Conservation (phyloP, 345 rosid genomes). For the Aquilaria yunnanensis region DNA sequence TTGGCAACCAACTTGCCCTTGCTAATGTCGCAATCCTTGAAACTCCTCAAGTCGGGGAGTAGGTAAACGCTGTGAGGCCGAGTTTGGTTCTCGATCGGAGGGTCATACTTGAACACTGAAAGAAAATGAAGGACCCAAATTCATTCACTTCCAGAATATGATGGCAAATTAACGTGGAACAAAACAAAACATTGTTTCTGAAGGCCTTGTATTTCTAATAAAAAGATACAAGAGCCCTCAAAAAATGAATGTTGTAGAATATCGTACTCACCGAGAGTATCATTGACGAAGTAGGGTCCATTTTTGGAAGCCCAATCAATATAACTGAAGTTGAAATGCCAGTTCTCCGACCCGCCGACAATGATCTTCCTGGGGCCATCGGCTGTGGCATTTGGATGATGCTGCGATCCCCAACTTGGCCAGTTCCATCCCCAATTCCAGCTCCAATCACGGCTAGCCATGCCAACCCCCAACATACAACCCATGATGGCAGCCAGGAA, state of each 20-base stretch:
- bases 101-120: constrained; percentile 68
- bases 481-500: constrained; percentile 5
- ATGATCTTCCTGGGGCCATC: constrained; percentile 31
- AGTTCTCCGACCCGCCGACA: constrained; percentile 59
- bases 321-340: constrained; percentile 64
- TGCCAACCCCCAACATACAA: constrained; percentile 16
- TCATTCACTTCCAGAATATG: no score
- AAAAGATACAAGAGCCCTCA: no score
- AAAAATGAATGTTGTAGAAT: no score
- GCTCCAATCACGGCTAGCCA: constrained; percentile 26
- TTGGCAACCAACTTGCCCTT: constrained; percentile 46
- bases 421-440: constrained; percentile 13
- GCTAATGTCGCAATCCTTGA: constrained; percentile 37
- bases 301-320: constrained; percentile 49
- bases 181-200: no score
- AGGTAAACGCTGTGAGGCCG: constrained; percentile 61
- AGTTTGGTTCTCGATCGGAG: constrained; percentile 35
- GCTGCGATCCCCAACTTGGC: constrained; percentile 19
- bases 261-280: constrained; percentile 45
- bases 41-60: constrained; percentile 45
- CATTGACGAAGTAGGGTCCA: constrained; percentile 55
- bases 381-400: constrained; percentile 14
- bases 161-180: no score
- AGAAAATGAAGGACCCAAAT: no score
- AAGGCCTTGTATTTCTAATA: no score